Evolutionary conservation across 257 asterid genomes (phyloP).

Genomic region (Lithospermum erythrorhizon): DNA sequence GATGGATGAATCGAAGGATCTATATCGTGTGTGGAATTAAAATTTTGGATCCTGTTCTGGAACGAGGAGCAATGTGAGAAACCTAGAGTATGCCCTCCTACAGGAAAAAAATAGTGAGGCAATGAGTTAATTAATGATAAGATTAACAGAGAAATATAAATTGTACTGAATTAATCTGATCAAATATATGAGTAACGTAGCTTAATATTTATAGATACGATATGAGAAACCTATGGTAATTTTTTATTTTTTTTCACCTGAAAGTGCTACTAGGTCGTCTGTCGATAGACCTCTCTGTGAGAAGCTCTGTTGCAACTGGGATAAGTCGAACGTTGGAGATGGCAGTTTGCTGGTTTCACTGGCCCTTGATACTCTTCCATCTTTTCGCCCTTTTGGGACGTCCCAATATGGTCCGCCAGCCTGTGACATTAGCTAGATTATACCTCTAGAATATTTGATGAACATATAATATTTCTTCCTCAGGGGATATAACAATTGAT

Average conservation of each 20-base stretch:
- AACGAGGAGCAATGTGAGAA: constrained; percentile 36
- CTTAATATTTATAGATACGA: no score
- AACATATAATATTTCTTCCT: no score
- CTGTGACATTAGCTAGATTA: constrained; percentile 14
- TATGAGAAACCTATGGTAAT: constrained; percentile 52
- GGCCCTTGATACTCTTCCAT: constrained; percentile 50
- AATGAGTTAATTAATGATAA: no score
- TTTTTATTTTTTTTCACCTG: constrained; percentile 35
- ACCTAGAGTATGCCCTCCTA: no score
- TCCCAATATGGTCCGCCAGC: constrained; percentile 65
- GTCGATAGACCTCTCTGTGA: constrained; percentile 39
- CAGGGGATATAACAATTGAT: no score
- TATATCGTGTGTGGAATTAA: constrained; percentile 38
- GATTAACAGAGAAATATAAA: no score
- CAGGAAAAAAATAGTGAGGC: no score
- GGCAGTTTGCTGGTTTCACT: constrained; percentile 63
- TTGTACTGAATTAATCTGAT: no score
- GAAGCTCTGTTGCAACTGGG: constrained; percentile 50
- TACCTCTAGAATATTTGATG: no score
- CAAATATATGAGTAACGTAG: no score
- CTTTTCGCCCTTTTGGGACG: constrained; percentile 56
- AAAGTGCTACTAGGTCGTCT: constrained; percentile 58
- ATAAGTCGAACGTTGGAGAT: constrained; percentile 42
- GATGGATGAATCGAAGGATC: constrained; percentile 47
- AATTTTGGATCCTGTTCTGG: constrained; percentile 49